Conservation (phyloP, 2,329 filamentous ascomycete genomes). For the Annulohypoxylon truncatum region DNA sequence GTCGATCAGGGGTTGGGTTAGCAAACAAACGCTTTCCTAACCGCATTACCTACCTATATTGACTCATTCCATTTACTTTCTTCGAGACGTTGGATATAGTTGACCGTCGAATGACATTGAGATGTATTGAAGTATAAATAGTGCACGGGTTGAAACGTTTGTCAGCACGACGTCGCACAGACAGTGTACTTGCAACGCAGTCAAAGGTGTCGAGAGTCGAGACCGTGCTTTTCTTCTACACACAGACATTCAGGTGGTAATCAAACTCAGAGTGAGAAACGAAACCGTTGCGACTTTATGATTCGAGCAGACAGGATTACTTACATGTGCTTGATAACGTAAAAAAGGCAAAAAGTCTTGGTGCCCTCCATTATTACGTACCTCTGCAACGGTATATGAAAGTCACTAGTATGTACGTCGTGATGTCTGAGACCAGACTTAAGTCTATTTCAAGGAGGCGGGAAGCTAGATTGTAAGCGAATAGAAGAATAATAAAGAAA, state of each 20-base stretch:
- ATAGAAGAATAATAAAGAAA: conserved; percentile 11
- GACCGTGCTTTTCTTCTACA: not conserved
- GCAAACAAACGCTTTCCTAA: conserved; percentile 5
- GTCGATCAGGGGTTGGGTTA: conserved; percentile 14
- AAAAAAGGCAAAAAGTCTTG: conserved; percentile 1
- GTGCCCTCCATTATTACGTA: conserved; percentile 17
- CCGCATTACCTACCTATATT: not conserved
- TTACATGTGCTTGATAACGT: conserved; percentile 15
- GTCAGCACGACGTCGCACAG: conserved; percentile 8
- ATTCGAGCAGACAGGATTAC: conserved; percentile 2
- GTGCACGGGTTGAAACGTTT: conserved; percentile 22
- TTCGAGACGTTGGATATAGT: conserved; percentile 5
- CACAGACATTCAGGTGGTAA: conserved; percentile 13
- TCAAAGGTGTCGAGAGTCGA: not conserved
- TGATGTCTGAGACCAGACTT: conserved; percentile 19
- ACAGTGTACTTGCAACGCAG: conserved; percentile 1
- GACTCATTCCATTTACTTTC: not conserved
- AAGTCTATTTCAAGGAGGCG: conserved; percentile 26
- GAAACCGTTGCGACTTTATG: conserved; percentile 15
- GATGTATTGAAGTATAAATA: conserved; percentile 25
- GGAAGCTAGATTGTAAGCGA: conserved; percentile 7
- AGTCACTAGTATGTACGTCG: not conserved
- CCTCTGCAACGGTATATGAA: conserved; percentile 14
- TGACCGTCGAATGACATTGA: conserved; percentile 7
- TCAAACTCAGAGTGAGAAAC: conserved; percentile 13